A percentile compares a stretch with the other conserved stretches of the same genome.
Evolutionary conservation across 106 monocot genomes (phyloP).

Genomic region (Phalaenopsis equestris): DNA sequence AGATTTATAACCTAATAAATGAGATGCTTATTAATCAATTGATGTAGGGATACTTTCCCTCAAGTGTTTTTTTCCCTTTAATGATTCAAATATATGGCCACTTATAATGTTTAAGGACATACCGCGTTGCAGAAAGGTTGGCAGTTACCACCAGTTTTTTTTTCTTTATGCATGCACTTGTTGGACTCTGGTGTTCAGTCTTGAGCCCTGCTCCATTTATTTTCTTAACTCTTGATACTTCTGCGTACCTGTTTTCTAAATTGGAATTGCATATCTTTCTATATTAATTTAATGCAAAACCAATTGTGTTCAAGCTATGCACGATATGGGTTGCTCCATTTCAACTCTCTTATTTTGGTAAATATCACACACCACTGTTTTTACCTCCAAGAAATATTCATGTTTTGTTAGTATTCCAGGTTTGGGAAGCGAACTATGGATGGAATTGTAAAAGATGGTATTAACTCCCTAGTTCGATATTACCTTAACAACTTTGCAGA

Average conservation of each 20-base stretch:
- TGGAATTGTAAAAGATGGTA: conserved; percentile 57
- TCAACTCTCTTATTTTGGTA: neutral
- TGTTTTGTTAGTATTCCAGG: conserved; percentile 21
- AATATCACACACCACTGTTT: neutral
- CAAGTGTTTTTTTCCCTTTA: no score
- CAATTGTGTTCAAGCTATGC: neutral
- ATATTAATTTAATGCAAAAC: neutral
- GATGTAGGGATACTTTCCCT: no score
- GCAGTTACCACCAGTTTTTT: no score
- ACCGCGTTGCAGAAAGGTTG: no score
- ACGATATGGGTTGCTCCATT: neutral
- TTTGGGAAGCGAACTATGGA: conserved; percentile 44
- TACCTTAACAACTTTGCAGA: conserved; percentile 69
- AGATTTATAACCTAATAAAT: no score
- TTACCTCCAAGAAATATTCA: neutral
- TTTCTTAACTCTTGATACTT: neutral
- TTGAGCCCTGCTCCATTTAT: neutral
- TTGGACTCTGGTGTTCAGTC: neutral
- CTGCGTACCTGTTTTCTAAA: neutral
- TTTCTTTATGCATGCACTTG: neutral
- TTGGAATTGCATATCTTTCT: neutral
- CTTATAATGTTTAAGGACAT: no score
- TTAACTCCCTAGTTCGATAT: conserved; percentile 61
- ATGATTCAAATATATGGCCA: no score
- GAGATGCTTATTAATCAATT: no score